Conservation (phyloP, 108 stramenopile species). For the Hondaea fermentalgiana region DNA sequence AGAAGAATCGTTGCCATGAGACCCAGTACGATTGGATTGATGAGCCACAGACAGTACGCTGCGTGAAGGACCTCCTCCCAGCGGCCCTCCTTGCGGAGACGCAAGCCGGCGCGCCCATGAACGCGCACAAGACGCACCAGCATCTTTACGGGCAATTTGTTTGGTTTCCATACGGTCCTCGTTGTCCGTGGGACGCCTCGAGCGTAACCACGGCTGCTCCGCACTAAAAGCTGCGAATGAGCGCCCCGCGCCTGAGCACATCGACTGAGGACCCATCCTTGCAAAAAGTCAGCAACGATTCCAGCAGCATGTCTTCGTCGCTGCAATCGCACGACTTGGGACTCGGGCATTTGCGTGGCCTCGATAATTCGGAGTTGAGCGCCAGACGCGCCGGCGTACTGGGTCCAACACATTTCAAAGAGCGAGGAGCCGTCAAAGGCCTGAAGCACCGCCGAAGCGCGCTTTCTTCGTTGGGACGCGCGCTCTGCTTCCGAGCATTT, state of each 20-base stretch:
- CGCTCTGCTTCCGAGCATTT: background rate
- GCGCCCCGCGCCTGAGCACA: background rate
- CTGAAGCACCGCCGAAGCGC: background rate
- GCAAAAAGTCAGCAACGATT: background rate
- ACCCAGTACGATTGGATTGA: background rate
- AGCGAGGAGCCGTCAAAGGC: background rate
- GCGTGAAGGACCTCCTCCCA: background rate
- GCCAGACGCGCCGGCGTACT: background rate
- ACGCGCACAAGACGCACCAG: background rate
- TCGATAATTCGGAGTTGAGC: background rate
- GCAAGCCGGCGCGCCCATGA: background rate
- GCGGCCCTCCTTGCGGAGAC: background rate
- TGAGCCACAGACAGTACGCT: background rate
- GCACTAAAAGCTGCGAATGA: background rate
- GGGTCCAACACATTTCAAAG: background rate
- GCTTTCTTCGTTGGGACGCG: background rate
- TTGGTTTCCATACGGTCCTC: background rate
- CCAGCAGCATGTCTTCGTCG: background rate
- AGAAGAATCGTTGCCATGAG: background rate
- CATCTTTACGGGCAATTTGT: background rate
- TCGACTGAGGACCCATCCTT: background rate
- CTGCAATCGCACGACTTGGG: background rate
- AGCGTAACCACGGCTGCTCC: background rate
- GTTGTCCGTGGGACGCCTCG: background rate
- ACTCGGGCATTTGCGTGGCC: background rate